phyloP scores from a whole-genome alignment of 192 early-diverging fungal species.

The Coemansia sp. region DNA sequence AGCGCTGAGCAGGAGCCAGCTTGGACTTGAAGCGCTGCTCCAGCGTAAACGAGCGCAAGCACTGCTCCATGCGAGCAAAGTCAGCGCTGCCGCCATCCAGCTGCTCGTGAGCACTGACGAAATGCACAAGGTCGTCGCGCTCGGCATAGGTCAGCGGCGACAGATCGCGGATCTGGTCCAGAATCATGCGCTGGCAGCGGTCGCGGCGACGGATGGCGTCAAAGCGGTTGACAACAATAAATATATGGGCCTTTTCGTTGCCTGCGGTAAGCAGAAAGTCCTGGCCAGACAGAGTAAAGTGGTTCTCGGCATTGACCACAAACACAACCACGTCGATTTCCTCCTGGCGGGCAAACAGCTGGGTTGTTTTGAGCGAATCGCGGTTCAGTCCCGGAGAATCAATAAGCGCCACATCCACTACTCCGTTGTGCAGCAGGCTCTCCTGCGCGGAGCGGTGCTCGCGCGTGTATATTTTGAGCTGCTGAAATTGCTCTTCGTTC shows the following conservation, averaged over 20 bases:
- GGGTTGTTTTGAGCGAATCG: constrained; percentile 96
- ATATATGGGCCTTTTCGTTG: constrained; percentile 98
- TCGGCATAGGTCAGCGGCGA: constrained; percentile 91
- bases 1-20: constrained; percentile 90
- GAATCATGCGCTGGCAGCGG: constrained; percentile 87
- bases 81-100: constrained; percentile 35
- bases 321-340: constrained; percentile 99
- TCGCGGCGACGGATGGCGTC: constrained; percentile 94
- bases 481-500: constrained; percentile 74
- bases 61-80: constrained; percentile 81
- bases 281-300: constrained; percentile 96
- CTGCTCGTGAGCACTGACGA: constrained; percentile 74
- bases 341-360: constrained; percentile 95
- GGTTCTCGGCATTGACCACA: constrained; percentile 98
- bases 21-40: constrained; percentile 95
- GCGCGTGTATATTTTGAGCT: constrained; percentile 89
- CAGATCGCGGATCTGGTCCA: constrained; percentile 95
- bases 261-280: constrained; percentile 96
- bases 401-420: constrained; percentile 94
- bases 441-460: constrained; percentile 52
- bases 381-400: constrained; percentile 98
- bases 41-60: constrained; percentile 86
- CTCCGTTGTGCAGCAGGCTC: constrained; percentile 89
- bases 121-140: constrained; percentile 91
- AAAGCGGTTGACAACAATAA: constrained; percentile 97